Conservation (phyloP, 257 asterid species). For the Dorcoceras hygrometricum region DNA sequence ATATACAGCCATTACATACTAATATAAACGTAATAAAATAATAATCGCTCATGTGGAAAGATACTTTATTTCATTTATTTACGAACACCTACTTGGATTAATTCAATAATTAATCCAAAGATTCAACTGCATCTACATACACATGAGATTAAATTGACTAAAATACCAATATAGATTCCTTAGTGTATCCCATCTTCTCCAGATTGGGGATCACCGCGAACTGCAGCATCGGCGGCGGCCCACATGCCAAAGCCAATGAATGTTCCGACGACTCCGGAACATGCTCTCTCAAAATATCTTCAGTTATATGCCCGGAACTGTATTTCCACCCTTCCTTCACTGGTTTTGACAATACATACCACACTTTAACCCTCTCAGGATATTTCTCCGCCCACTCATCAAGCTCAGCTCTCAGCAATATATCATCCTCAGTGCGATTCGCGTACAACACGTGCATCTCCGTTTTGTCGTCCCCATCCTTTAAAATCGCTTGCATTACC, state of each 20-base stretch:
- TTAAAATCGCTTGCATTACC: slow-evolving; percentile 76
- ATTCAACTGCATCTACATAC: too few species aligned
- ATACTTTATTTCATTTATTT: too few species aligned
- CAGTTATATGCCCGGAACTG: slow-evolving; percentile 59
- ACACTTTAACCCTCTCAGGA: slow-evolving; percentile 60
- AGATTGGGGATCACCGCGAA: slow-evolving; percentile 79
- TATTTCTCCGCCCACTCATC: slow-evolving; percentile 71
- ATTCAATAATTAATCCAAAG: too few species aligned
- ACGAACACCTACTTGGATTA: too few species aligned
- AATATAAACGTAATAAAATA: too few species aligned
- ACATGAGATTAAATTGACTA: not conserved
- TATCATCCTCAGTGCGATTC: slow-evolving; percentile 86
- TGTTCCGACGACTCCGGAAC: slow-evolving; percentile 49
- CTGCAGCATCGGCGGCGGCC: slow-evolving; percentile 95
- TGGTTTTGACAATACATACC: slow-evolving; percentile 73
- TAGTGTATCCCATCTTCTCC: slow-evolving; percentile 88
- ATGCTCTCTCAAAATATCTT: slow-evolving; percentile 59
- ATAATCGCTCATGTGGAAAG: too few species aligned
- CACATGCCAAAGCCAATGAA: slow-evolving; percentile 76
- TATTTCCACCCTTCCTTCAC: slow-evolving; percentile 58
- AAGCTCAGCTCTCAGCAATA: slow-evolving; percentile 60
- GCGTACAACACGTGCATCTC: slow-evolving; percentile 83
- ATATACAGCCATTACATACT: too few species aligned
- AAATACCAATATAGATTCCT: slow-evolving; percentile 70
- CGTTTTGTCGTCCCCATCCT: slow-evolving; percentile 70